Percentiles rank a stretch among this genome's conserved stretches.
Evolutionary conservation across 805 yeast species (phyloP).

Genomic region (Candida arabinofermentans): DNA sequence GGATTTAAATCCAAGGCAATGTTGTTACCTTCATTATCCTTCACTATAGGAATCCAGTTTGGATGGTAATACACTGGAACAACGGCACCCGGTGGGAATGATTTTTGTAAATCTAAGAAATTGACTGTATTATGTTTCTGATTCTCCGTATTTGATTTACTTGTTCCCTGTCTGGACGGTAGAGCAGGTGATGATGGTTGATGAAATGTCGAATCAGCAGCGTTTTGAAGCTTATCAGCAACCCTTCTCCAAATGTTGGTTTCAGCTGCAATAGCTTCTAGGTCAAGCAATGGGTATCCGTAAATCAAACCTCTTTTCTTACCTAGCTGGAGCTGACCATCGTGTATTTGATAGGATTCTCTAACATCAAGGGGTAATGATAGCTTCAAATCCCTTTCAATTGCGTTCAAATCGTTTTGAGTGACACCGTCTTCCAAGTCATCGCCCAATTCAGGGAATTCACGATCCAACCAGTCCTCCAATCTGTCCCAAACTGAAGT

Average conservation of each 20-base stretch:
- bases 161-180: not conserved
- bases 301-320: constrained; percentile 73
- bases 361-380: constrained; percentile 76
- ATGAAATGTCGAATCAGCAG: constrained; percentile 11
- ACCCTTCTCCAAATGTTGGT: constrained; percentile 80
- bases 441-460: constrained; percentile 78
- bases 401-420: constrained; percentile 69
- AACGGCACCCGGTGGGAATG: constrained; percentile 73
- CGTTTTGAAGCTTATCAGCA: constrained; percentile 37
- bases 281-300: constrained; percentile 73
- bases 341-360: constrained; percentile 77
- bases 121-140: constrained; percentile 28
- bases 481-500: constrained; percentile 85
- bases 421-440: constrained; percentile 80
- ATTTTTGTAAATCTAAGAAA: constrained; percentile 49
- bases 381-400: constrained; percentile 77
- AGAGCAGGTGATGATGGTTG: constrained; percentile 6
- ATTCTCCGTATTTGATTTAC: not conserved
- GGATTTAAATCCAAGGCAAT: constrained; percentile 87
- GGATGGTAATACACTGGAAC: constrained; percentile 82
- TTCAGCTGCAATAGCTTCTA: constrained; percentile 78
- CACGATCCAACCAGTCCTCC: constrained; percentile 73
- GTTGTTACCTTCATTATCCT: constrained; percentile 88
- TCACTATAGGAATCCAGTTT: constrained; percentile 87
- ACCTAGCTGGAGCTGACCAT: constrained; percentile 84